These are phyloP conservation scores for Pontederia paniculata DNA, from an alignment of 176 grass and related monocot genomes.

Conservation along the genomic window DNA sequence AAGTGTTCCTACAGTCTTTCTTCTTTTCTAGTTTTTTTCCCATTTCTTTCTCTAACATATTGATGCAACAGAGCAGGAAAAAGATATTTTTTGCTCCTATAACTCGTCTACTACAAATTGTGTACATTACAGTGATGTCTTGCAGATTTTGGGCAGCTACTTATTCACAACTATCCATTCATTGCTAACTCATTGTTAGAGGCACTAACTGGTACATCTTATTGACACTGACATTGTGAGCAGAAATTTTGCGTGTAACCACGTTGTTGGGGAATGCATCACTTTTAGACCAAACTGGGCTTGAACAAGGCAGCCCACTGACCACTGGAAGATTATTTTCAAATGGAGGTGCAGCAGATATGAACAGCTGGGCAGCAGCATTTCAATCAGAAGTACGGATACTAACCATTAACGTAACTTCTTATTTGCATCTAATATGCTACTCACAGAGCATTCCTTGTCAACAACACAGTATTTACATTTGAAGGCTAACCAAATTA, in stretches of 20 bases:
- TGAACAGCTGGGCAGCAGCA: slow-evolving; percentile 35
- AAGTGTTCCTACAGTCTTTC: too few relatives aligned
- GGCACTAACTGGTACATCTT: slow-evolving; percentile 26
- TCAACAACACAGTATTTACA: neutral
- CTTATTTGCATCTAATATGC: slow-evolving; percentile 15
- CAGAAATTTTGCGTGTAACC: slow-evolving; percentile 40
- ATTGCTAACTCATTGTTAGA: slow-evolving; percentile 21
- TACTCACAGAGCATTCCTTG: slow-evolving; percentile 1
- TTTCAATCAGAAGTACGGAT: slow-evolving; percentile 31
- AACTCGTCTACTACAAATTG: neutral
- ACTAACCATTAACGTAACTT: slow-evolving; percentile 32
- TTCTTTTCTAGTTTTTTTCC: neutral
- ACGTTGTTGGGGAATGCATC: slow-evolving; percentile 29
- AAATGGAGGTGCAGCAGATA: slow-evolving; percentile 31
- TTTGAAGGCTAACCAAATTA: neutral
- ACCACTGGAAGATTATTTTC: slow-evolving; percentile 29
- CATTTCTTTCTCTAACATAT: neutral
- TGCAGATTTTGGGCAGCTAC: neutral
- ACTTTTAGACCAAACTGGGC: slow-evolving; percentile 34
- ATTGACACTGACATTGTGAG: slow-evolving; percentile 24
- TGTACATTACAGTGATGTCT: neutral
- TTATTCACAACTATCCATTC: slow-evolving; percentile 18
- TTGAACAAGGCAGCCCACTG: slow-evolving; percentile 36
- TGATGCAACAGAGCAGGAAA: neutral
- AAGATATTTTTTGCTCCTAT: neutral